Percentiles rank a stretch among this genome's conserved stretches.
phyloP scores from a whole-genome alignment of 1,139 yeast genomes.

The Pichia sp. region DNA sequence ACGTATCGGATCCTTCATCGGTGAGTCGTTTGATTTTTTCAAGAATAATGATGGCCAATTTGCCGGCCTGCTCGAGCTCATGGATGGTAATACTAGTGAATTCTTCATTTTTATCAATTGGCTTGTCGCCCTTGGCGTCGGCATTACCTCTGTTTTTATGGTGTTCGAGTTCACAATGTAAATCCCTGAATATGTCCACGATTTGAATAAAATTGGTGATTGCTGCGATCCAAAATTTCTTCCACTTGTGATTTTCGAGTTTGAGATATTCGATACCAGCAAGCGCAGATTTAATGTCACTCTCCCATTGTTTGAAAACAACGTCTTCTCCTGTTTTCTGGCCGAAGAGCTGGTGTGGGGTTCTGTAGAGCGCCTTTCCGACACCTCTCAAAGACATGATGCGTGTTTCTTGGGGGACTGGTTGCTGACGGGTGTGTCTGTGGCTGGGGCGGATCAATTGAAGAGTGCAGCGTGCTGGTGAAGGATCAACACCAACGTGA shows the following conservation, averaged over 20 bases:
- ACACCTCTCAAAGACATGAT: constrained; percentile 34
- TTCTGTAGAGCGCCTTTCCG: constrained; percentile 32
- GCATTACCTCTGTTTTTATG: not conserved
- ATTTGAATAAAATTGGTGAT: constrained; percentile 38
- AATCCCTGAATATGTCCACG: constrained; percentile 36
- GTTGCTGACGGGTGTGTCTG: too few species aligned
- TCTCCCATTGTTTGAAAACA: constrained; percentile 41
- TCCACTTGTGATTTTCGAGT: constrained; percentile 38
- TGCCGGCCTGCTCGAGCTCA: constrained; percentile 31
- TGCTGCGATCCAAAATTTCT: constrained; percentile 39
- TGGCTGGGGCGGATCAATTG: too few species aligned
- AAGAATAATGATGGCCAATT: constrained; percentile 35
- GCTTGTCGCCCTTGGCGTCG: not conserved
- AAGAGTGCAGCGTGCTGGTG: too few species aligned
- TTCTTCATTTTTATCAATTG: constrained; percentile 24
- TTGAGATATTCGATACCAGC: constrained; percentile 44
- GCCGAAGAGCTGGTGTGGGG: constrained; percentile 35
- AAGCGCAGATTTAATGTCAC: constrained; percentile 42
- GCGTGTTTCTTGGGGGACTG: too few species aligned
- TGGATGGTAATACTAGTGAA: constrained; percentile 28
- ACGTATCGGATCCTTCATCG: constrained; percentile 37
- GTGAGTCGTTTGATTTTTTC: constrained; percentile 31
- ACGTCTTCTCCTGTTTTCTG: constrained; percentile 40
- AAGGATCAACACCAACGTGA: too few species aligned
- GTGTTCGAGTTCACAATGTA: constrained; percentile 33